Percentiles rank a stretch among this genome's conserved stretches.
Evolutionary conservation across 768 basidiomycete species (phyloP).

Genomic region (Termitomyces heimii): DNA sequence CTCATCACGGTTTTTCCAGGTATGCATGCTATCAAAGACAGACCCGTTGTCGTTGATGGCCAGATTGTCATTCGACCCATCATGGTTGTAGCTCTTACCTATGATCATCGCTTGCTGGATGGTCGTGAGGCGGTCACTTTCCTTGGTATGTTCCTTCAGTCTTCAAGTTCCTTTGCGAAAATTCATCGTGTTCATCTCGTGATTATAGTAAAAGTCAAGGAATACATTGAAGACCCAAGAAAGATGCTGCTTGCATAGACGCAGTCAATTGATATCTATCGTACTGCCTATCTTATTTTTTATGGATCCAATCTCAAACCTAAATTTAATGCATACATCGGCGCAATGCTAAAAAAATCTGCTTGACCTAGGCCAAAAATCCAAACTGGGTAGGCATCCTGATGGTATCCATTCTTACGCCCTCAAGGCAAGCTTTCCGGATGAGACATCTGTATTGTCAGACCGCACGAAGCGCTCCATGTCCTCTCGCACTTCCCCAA

Average conservation of each 20-base stretch:
- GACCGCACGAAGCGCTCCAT: constrained; percentile 50
- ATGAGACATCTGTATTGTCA: constrained; percentile 72
- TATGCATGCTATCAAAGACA: constrained; percentile 95
- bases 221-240: constrained; percentile 92
- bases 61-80: constrained; percentile 96
- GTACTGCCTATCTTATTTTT: constrained; percentile 3
- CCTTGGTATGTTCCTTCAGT: constrained; percentile 62
- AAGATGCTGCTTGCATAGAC: constrained; percentile 71
- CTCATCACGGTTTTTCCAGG: constrained; percentile 30
- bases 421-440: constrained; percentile 59
- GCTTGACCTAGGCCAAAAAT: neutral
- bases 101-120: constrained; percentile 94
- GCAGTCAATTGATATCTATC: neutral
- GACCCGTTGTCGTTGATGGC: constrained; percentile 85
- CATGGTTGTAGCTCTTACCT: constrained; percentile 92
- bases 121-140: constrained; percentile 96
- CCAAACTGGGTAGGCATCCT: neutral
- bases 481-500: constrained; percentile 43
- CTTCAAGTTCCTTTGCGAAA: neutral
- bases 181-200: neutral
- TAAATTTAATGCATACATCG: neutral
- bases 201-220: constrained; percentile 74
- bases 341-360: neutral
- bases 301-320: neutral
- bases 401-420: constrained; percentile 2